phyloP scores from a whole-genome alignment of 1,284 basidiomycete species.

The Tilletia indica region DNA sequence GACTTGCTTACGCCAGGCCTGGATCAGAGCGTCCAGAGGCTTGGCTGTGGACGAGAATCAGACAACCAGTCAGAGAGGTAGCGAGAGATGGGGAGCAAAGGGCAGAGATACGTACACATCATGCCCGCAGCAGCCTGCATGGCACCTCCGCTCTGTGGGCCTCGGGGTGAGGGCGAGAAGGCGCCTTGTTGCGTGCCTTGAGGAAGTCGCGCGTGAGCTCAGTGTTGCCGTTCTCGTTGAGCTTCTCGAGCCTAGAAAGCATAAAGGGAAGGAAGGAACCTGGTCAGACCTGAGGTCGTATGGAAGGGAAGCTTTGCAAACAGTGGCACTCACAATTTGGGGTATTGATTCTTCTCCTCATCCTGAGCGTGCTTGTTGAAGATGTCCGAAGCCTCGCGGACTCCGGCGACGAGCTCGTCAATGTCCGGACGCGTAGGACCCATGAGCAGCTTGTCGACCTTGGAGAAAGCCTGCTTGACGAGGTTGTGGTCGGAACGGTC shows the following conservation, averaged over 20 bases:
- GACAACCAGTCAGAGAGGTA: neutral
- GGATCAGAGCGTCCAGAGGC: conserved; percentile 22
- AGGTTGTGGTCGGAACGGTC: conserved; percentile 37
- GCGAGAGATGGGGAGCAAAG: conserved; percentile 15
- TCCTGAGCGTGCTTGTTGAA: conserved; percentile 42
- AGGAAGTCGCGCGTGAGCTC: conserved; percentile 37
- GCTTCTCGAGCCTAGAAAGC: conserved; percentile 10
- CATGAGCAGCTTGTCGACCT: conserved; percentile 31
- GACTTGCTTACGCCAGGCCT: conserved; percentile 27
- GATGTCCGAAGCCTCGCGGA: conserved; percentile 32
- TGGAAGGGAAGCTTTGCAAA: neutral
- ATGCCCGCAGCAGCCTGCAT: conserved; percentile 35
- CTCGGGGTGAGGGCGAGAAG: conserved; percentile 41
- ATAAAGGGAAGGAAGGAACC: neutral
- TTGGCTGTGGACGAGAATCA: conserved; percentile 18
- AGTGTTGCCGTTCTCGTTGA: conserved; percentile 34
- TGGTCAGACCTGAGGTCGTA: neutral
- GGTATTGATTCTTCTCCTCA: conserved; percentile 33
- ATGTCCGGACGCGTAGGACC: conserved; percentile 18
- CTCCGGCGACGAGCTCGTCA: conserved; percentile 27
- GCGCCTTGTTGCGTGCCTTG: conserved; percentile 34
- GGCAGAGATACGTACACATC: conserved; percentile 27
- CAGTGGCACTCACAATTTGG: conserved; percentile 19
- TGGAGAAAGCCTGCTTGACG: conserved; percentile 37
- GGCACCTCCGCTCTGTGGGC: conserved; percentile 45